A percentile compares a stretch with the other conserved stretches of the same genome.
Evolutionary conservation across 306 rosid genomes (phyloP).

Genomic region (Medicago lupulina): DNA sequence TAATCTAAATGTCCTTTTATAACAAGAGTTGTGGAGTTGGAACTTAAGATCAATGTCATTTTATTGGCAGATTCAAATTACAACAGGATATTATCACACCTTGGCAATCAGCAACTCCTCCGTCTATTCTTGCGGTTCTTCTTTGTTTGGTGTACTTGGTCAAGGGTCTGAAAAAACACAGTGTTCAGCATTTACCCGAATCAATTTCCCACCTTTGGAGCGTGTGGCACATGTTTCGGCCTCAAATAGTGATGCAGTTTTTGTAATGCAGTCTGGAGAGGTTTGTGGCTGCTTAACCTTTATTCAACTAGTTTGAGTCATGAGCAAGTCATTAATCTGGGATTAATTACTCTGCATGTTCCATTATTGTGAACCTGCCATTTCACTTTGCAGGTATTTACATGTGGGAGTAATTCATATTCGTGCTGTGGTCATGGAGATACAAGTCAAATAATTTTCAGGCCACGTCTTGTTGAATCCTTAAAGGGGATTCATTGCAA

Average conservation of each 20-base stretch:
- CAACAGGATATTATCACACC: slow-evolving; percentile 91
- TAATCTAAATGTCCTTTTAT: slow-evolving; percentile 4
- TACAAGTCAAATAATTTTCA: slow-evolving; percentile 75
- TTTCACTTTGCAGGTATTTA: slow-evolving; percentile 69
- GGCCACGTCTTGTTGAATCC: slow-evolving; percentile 91
- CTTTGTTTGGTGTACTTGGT: slow-evolving; percentile 92
- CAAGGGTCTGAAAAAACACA: slow-evolving; percentile 85
- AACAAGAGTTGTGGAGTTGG: slow-evolving; percentile 24
- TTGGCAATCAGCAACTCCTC: slow-evolving; percentile 76
- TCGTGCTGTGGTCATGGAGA: slow-evolving; percentile 88
- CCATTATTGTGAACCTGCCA: neutral
- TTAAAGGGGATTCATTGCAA: slow-evolving; percentile 80
- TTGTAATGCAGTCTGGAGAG: slow-evolving; percentile 85
- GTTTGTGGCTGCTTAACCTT: slow-evolving; percentile 50
- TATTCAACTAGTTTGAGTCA: slow-evolving; percentile 13
- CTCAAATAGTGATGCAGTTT: slow-evolving; percentile 85
- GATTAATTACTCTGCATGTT: slow-evolving; percentile 8
- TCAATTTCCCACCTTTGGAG: slow-evolving; percentile 66
- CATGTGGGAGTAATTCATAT: slow-evolving; percentile 91
- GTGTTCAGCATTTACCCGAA: slow-evolving; percentile 71
- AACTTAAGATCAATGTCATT: slow-evolving; percentile 39
- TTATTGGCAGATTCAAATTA: slow-evolving; percentile 83
- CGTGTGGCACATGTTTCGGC: slow-evolving; percentile 83
- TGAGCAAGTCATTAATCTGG: neutral
- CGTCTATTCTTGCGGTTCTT: slow-evolving; percentile 87